Evolutionary conservation across 768 basidiomycete species (phyloP).

Genomic region (Collybiopsis luxurians): DNA sequence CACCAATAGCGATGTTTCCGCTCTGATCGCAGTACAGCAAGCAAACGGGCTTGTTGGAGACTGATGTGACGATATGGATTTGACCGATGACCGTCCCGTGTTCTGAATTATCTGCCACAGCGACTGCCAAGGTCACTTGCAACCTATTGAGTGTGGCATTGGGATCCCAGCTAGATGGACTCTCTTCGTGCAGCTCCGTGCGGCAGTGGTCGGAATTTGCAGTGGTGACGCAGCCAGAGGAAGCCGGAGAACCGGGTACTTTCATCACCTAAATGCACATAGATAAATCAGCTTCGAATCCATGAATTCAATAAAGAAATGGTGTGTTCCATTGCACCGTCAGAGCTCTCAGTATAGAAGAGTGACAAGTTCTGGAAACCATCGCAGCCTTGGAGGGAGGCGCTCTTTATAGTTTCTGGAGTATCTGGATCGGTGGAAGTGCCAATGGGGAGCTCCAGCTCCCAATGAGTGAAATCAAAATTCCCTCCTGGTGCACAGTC

Average conservation of each 20-base stretch:
- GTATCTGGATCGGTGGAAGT: background rate
- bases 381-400: constrained; percentile 1
- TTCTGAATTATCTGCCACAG: background rate
- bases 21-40: constrained; percentile 4
- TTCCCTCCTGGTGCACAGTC: constrained; percentile 4
- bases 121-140: background rate
- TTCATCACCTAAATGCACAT: background rate
- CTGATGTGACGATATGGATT: constrained; percentile 5
- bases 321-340: background rate
- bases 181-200: constrained; percentile 2
- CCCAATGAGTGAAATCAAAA: constrained; percentile 1
- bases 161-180: background rate
- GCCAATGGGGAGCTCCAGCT: constrained; percentile 1
- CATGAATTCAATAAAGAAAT: too few species aligned
- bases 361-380: background rate
- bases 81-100: constrained; percentile 9
- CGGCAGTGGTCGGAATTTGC: constrained; percentile 5
- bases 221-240: constrained; percentile 3
- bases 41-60: constrained; percentile 8
- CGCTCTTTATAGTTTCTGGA: constrained; percentile 1
- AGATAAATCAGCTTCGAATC: too few species aligned
- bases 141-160: background rate
- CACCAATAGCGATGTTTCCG: constrained; percentile 1
- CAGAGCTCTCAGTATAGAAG: background rate
- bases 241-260: background rate